Evolutionary conservation across 2,329 filamentous ascomycete genomes (phyloP).

Genomic region (Colletotrichum sp.): DNA sequence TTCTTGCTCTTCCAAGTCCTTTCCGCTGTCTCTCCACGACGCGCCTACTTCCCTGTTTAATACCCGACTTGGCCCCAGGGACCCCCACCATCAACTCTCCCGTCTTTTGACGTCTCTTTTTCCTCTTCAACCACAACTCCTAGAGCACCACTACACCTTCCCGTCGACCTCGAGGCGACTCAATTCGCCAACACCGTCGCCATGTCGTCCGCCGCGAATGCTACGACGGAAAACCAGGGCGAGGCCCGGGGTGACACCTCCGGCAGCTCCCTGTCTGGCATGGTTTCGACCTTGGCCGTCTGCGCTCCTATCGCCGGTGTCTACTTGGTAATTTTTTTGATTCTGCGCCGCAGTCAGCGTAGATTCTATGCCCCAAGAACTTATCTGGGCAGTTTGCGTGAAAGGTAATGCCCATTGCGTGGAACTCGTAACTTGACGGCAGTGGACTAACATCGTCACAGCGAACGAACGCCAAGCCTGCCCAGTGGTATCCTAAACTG

Average conservation of each 20-base stretch:
- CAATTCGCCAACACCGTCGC: not conserved
- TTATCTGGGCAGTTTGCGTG: conserved; percentile 50
- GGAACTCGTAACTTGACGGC: too few species aligned
- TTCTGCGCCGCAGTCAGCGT: conserved; percentile 47
- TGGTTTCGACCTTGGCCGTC: conserved; percentile 58
- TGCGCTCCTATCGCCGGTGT: conserved; percentile 48
- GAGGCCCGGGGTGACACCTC: not conserved
- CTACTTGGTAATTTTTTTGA: conserved; percentile 49
- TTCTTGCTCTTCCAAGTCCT: not conserved
- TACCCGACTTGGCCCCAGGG: conserved; percentile 10
- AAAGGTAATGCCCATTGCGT: conserved; percentile 33
- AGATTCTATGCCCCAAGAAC: conserved; percentile 57
- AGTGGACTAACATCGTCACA: conserved; percentile 21
- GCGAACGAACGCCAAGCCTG: conserved; percentile 62
- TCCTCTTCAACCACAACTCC: not conserved
- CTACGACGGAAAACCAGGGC: not conserved
- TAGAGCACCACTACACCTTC: not conserved
- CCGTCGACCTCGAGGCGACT: not conserved
- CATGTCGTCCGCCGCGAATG: not conserved
- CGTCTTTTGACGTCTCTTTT: not conserved
- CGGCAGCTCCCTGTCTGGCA: conserved; percentile 28
- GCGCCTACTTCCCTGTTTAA: conserved; percentile 11
- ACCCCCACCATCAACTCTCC: not conserved
- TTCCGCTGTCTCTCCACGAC: not conserved
- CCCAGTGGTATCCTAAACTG: conserved; percentile 65